These are phyloP conservation scores for Dinochytrium kinnereticum DNA, from an alignment of 371 early-diverging fungal species.

Conservation along the genomic window DNA sequence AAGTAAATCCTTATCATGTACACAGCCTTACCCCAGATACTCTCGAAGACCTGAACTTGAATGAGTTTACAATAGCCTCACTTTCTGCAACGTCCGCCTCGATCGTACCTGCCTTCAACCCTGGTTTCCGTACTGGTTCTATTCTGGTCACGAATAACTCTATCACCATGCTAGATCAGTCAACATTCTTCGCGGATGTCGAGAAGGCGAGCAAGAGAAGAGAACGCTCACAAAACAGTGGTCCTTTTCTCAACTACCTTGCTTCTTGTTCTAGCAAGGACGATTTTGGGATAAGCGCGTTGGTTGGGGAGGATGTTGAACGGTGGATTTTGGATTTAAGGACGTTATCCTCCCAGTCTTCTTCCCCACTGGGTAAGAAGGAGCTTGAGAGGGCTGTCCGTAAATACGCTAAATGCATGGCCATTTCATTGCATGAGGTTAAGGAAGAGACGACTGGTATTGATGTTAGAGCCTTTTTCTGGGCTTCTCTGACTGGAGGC, in stretches of 20 bases:
- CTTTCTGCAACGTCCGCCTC: constrained; percentile 23
- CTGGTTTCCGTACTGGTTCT: constrained; percentile 36
- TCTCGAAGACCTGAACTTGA: constrained; percentile 3
- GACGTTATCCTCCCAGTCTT: not conserved
- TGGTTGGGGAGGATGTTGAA: constrained; percentile 3
- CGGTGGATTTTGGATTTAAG: constrained; percentile 15
- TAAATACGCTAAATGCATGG: constrained; percentile 1
- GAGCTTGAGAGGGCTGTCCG: constrained; percentile 2
- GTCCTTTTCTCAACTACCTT: constrained; percentile 7
- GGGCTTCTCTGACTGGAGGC: too few species aligned
- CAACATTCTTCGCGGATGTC: constrained; percentile 27
- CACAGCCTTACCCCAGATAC: constrained; percentile 7
- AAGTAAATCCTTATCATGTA: not conserved
- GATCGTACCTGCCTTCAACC: constrained; percentile 34
- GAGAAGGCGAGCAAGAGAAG: constrained; percentile 15
- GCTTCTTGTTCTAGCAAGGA: constrained; percentile 21
- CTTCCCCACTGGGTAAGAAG: not conserved
- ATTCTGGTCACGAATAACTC: not conserved
- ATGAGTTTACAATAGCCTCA: not conserved
- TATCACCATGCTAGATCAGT: constrained; percentile 10
- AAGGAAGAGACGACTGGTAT: too few species aligned
- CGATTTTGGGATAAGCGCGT: constrained; percentile 28
- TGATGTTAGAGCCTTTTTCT: too few species aligned
- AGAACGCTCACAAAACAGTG: not conserved
- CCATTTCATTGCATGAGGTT: too few species aligned